Base-by-base conservation (phyloP, 129 eudicot genomes). In the Calendula officinalis region DNA sequence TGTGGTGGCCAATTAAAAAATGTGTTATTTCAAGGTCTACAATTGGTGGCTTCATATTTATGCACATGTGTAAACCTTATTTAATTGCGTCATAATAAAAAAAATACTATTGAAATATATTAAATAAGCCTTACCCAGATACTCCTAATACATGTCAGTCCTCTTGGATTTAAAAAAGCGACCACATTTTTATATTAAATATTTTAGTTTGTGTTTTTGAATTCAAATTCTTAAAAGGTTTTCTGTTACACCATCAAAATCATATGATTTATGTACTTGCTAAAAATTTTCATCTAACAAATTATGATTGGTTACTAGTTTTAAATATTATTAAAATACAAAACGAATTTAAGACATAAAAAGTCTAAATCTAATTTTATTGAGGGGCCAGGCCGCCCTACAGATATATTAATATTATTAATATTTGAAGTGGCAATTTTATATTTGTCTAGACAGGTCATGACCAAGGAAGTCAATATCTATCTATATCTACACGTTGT, bases 401-500 rank as follows among this genome's bases (percentile, higher is more conserved):
- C 6, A 68, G 3, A 14, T 34, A 7, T 16, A 14, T 22, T 0
- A 0, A 22, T 22, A 22, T 22, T n/a, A n/a, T n/a, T n/a, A n/a
- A n/a, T n/a, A 58, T 46, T 59, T 47, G 66, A 70, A 11, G 40
- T 32, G 30, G 60, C 41, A 30, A 60, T 27, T 68, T 32, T 8
- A 32, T 52, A 45, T 5, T 5, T 48, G 61, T 60, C 68, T n/a
- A 33, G 61, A 70, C 66, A 59, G 50, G 66, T 69, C 58, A 57
- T 46, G 12, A 69, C 32, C 46, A 69, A 13, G 66, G 58, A 60
- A 60, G 75, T 60, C 27, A 27, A 9, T 36, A 56, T 56, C 61
- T 68, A 13, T 59, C 46, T 41, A 7, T 50, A 7, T 27, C 9
- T 53, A 17, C 27, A 40, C 17, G 42, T 11, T 16, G 60, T 8